Evolutionary conservation across 352 stramenopile species (phyloP).

Genomic region (Globisporangium alternatum): DNA sequence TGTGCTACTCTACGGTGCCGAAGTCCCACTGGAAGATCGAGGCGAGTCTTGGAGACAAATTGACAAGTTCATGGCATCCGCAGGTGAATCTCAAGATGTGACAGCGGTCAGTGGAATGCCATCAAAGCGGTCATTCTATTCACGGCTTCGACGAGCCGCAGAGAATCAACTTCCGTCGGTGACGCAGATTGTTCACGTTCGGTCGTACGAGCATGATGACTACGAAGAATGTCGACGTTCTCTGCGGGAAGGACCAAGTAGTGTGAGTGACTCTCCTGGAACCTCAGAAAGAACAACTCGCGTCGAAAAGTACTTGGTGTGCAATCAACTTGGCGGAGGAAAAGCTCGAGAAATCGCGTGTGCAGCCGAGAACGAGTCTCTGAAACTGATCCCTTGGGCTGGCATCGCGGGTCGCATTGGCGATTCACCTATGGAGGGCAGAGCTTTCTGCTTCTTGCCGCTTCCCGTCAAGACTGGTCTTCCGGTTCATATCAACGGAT

Average conservation of each 20-base stretch:
- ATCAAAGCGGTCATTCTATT: slow-evolving; percentile 63
- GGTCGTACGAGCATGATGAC: slow-evolving; percentile 27
- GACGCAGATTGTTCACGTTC: slow-evolving; percentile 56
- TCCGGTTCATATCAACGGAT: slow-evolving; percentile 91
- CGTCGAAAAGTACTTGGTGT: slow-evolving; percentile 69
- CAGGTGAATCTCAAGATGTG: slow-evolving; percentile 7
- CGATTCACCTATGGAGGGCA: slow-evolving; percentile 37
- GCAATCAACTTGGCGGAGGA: slow-evolving; percentile 86
- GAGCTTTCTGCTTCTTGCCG: slow-evolving; percentile 92
- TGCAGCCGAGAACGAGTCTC: slow-evolving; percentile 53
- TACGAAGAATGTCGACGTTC: slow-evolving; percentile 8
- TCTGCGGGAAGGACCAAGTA: not conserved
- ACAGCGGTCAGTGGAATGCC: slow-evolving; percentile 18
- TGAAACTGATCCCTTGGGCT: slow-evolving; percentile 89
- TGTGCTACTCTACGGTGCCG: slow-evolving; percentile 56
- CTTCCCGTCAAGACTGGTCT: slow-evolving; percentile 86
- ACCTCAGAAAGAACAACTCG: slow-evolving; percentile 7
- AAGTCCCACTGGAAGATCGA: slow-evolving; percentile 59
- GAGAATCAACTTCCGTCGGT: slow-evolving; percentile 50
- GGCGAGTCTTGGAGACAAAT: slow-evolving; percentile 64
- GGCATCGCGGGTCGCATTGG: slow-evolving; percentile 80
- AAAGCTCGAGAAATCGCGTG: slow-evolving; percentile 75
- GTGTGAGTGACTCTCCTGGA: not conserved
- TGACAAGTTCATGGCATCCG: slow-evolving; percentile 50
- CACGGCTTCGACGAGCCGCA: slow-evolving; percentile 41